These are phyloP conservation scores for Leavenworthia alabamica DNA, from an alignment of 345 rosid genomes.

Conservation along the genomic window DNA sequence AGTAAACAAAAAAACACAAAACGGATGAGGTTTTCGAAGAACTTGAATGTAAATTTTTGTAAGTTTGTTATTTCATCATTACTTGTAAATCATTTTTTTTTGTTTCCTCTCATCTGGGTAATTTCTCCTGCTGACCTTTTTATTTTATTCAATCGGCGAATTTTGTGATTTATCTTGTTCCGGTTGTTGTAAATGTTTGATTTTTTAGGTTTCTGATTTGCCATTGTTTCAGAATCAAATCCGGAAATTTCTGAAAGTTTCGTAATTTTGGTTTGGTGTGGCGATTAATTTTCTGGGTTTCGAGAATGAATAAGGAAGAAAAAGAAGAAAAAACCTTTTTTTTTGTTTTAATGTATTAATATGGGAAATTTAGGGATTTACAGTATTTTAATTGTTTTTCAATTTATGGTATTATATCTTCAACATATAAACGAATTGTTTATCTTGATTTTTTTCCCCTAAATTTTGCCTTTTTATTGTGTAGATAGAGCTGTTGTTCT, in stretches of 20 bases:
- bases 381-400: no score
- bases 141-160: conserved; percentile 10
- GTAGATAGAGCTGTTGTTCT: not conserved
- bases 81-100: not conserved
- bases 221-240: not conserved
- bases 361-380: conserved; percentile 19
- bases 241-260: conserved; percentile 12
- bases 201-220: not conserved
- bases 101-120: conserved; percentile 2
- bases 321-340: not conserved
- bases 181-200: conserved; percentile 2
- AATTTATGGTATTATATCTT: conserved; percentile 16
- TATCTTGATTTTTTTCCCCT: not conserved
- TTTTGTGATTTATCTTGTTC: conserved; percentile 18
- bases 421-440: not conserved
- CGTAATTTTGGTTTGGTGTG: conserved; percentile 8
- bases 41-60: conserved; percentile 12
- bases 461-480: not conserved
- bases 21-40: conserved; percentile 23
- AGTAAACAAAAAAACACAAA: conserved; percentile 30
- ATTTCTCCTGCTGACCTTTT: conserved; percentile 6
- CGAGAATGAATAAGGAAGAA: conserved; percentile 16
- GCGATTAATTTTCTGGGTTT: conserved; percentile 10
- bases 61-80: conserved; percentile 18
- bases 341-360: conserved; percentile 3